These are phyloP conservation scores for Heterobasidion parviporum DNA, from an alignment of 1,284 basidiomycete species.

Conservation along the genomic window DNA sequence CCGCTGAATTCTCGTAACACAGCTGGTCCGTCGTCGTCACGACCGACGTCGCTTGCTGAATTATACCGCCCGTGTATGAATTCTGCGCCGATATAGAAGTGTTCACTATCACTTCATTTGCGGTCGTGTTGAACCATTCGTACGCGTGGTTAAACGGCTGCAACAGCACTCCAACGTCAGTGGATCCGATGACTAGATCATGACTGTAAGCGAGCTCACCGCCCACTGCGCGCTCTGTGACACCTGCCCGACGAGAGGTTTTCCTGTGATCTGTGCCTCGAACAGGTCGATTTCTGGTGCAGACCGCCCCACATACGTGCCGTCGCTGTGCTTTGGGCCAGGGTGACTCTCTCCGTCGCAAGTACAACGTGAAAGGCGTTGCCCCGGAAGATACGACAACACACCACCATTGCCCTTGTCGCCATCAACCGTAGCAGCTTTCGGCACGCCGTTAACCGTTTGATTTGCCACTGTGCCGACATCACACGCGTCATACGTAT, in stretches of 20 bases:
- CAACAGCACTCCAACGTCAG: neutral
- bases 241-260: neutral
- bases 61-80: constrained; percentile 42
- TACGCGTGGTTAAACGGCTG: constrained; percentile 40
- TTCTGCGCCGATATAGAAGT: constrained; percentile 35
- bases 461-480: constrained; percentile 51
- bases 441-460: constrained; percentile 27
- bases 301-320: constrained; percentile 42
- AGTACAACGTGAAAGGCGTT: constrained; percentile 43
- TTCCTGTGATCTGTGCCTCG: constrained; percentile 22
- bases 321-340: constrained; percentile 41
- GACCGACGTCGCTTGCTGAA: constrained; percentile 37
- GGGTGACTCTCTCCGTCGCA: constrained; percentile 47
- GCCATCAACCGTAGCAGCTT: constrained; percentile 30
- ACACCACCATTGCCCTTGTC: constrained; percentile 26
- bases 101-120: constrained; percentile 37
- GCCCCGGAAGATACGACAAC: constrained; percentile 42
- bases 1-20: constrained; percentile 20
- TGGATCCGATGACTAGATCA: too few species aligned
- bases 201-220: neutral
- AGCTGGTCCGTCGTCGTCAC: constrained; percentile 7
- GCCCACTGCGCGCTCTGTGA: constrained; percentile 6
- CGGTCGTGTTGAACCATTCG: constrained; percentile 29
- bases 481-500: constrained; percentile 48
- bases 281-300: constrained; percentile 46